Evolutionary conservation across 2,329 filamentous ascomycete species (phyloP), one percentile per base, ranked within the genome.

Genomic region (Aspergillus chevalieri): DNA sequence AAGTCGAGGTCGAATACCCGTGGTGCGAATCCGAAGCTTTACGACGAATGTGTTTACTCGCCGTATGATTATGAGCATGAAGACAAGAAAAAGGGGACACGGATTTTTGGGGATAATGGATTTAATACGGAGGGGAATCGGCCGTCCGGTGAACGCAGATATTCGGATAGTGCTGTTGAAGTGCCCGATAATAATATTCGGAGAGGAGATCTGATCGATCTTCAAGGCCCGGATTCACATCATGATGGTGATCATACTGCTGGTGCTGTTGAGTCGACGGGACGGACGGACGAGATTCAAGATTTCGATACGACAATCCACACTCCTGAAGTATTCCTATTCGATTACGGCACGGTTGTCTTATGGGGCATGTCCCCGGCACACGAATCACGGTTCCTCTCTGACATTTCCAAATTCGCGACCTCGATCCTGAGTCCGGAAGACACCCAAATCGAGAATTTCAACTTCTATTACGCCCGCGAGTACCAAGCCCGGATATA

Each of bases 401-500:
- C 93, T 60, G 92, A 98, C 62, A 87, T 98, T 53, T 83, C 89
- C 49, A 95, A 93, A 64, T 98, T 97, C 60, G 93, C 96, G 69
- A 81, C 84, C 38, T 92, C 95, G 65, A 95, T 95, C 68, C 79
- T 97, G 44, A 84, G 84, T 22, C 82, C 86, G 9, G 91, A 95
- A 64, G 89, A 95, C 59, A 85, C 95, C 26, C 92, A 98, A 73
- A 89, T 90, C 43, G 93, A 98, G 70, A 89, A 92, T 64, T 98
- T 98, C 78, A 98, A 98, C 69, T 98, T 97, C 70, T 98, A 98
- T 76, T 97, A 98, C 74, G 97, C 93, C 3, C 82, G 87, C 62
- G 92, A 97, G 66, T 98, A 98, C 68, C 94, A 98, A 72, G 89
- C 93, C 19, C 86, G 93, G 46, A 98, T 98, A 69, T 98, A 98